phyloP scores from a whole-genome alignment of 305 asterid species.

The Fraxinus dipetala region DNA sequence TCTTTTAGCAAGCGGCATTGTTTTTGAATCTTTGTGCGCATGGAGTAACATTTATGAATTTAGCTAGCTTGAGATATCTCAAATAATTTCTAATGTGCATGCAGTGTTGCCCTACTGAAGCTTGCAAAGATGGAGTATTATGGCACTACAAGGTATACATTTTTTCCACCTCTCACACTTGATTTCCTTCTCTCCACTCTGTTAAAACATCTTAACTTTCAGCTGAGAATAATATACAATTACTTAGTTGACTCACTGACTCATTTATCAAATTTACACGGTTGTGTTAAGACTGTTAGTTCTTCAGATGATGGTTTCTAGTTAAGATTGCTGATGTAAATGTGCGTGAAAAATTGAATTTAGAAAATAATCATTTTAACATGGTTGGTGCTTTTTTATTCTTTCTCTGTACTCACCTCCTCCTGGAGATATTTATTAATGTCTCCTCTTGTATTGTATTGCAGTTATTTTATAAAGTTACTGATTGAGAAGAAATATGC shows the following conservation, averaged over 20 bases:
- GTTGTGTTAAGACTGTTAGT: not conserved
- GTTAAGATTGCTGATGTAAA: not conserved
- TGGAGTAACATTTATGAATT: not conserved
- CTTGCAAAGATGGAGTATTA: slow-evolving; percentile 79
- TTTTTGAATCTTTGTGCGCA: not conserved
- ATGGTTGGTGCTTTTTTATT: not conserved
- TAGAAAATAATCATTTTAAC: not conserved
- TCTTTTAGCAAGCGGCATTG: not conserved
- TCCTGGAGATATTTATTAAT: not conserved
- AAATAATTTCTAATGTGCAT: slow-evolving; percentile 17
- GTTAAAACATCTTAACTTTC: not conserved
- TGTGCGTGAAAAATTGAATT: not conserved
- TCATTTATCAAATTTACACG: not conserved
- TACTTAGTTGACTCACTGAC: not conserved
- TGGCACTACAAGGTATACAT: slow-evolving; percentile 74
- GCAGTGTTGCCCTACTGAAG: slow-evolving; percentile 72
- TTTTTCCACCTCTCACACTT: not conserved
- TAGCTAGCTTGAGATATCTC: slow-evolving; percentile 4
- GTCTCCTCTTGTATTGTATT: slow-evolving; percentile 11
- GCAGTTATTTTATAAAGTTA: slow-evolving; percentile 74
- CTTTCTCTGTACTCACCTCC: not conserved
- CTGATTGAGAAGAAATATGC: slow-evolving; percentile 94
- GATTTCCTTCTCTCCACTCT: not conserved
- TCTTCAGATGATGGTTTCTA: not conserved
- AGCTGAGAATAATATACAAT: not conserved